Evolutionary conservation across 805 yeast species (phyloP).

Genomic region (Saccharomycopsis fermentans): DNA sequence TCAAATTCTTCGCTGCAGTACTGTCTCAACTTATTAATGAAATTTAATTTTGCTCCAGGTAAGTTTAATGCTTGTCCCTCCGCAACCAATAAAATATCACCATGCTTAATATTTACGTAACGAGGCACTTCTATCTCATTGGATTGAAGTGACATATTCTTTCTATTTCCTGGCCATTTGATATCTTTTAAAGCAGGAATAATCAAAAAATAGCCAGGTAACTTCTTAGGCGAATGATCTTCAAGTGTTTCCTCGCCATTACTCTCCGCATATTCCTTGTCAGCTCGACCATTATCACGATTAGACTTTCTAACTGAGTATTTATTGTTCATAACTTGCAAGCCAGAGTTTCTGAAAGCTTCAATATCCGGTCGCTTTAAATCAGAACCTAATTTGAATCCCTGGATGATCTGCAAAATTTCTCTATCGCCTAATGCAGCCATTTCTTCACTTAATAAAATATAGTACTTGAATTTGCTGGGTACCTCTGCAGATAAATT

Average conservation of each 20-base stretch:
- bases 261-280: background rate
- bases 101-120: slow-evolving; percentile 8
- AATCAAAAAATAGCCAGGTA: slow-evolving; percentile 9
- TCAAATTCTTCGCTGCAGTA: slow-evolving; percentile 9
- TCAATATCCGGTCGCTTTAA: slow-evolving; percentile 23
- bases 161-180: slow-evolving; percentile 10
- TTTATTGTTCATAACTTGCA: background rate
- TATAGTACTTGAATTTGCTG: background rate
- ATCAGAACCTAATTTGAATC: slow-evolving; percentile 44
- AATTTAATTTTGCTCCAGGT: slow-evolving; percentile 1
- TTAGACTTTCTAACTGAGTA: background rate
- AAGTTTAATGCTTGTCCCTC: slow-evolving; percentile 13
- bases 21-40: slow-evolving; percentile 11
- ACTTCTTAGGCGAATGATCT: background rate
- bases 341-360: background rate
- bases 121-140: slow-evolving; percentile 7
- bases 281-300: background rate
- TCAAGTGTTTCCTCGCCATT: background rate
- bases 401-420: slow-evolving; percentile 35
- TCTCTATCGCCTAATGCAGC: slow-evolving; percentile 31
- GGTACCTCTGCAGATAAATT: background rate
- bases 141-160: slow-evolving; percentile 4
- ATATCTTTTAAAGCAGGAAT: slow-evolving; percentile 7
- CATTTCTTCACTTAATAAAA: slow-evolving; percentile 55
- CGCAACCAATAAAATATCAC: slow-evolving; percentile 10